Evolutionary conservation across 1,284 basidiomycete genomes (phyloP).

Genomic region (Coriolopsis trogii): DNA sequence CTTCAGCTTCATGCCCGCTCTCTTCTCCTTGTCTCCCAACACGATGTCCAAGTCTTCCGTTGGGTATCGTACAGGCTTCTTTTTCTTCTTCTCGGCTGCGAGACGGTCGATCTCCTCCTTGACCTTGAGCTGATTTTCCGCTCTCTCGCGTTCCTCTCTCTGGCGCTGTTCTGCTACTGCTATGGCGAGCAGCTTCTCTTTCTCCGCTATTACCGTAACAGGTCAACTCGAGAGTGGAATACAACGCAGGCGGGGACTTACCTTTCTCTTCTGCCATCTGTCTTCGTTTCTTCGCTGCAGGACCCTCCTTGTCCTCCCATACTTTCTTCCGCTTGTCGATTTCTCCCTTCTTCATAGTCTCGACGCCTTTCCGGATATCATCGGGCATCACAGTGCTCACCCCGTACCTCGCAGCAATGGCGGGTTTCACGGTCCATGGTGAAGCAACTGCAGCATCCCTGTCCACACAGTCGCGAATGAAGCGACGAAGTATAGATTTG

Average conservation of each 20-base stretch:
- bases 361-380: conserved; percentile 78
- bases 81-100: conserved; percentile 82
- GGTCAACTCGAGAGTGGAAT: not conserved
- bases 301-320: conserved; percentile 83
- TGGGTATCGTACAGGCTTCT: conserved; percentile 86
- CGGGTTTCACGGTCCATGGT: conserved; percentile 92
- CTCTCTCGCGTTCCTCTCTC: conserved; percentile 67
- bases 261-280: conserved; percentile 79
- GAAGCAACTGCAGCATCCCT: conserved; percentile 90
- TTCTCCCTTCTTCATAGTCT: conserved; percentile 81
- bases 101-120: conserved; percentile 74
- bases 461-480: conserved; percentile 92
- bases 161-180: conserved; percentile 60
- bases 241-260: conserved; percentile 36
- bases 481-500: conserved; percentile 94
- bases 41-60: conserved; percentile 84
- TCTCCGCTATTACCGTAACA: conserved; percentile 34
- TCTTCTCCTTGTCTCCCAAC: conserved; percentile 77
- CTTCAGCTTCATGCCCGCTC: conserved; percentile 67
- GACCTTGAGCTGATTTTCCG: conserved; percentile 63
- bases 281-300: conserved; percentile 79
- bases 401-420: conserved; percentile 82
- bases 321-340: conserved; percentile 89
- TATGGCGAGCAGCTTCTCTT: conserved; percentile 35
- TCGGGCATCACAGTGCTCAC: conserved; percentile 87